Base-by-base conservation (phyloP, 73 alveolate genomes). In the Stentor roeselii region DNA sequence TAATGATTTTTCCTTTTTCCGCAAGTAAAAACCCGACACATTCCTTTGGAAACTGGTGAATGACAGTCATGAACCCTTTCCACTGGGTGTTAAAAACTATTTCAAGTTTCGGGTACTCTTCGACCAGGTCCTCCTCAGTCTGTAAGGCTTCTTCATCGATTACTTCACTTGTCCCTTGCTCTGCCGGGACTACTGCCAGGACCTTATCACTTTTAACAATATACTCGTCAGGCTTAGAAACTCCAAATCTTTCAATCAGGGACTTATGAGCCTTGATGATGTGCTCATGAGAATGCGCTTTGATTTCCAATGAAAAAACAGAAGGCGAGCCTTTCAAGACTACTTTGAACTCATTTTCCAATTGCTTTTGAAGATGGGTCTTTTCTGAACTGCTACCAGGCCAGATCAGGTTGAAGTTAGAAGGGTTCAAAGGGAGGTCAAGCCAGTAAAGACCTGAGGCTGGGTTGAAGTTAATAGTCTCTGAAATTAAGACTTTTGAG, bases 81-180 rank as follows among this genome's bases (percentile, higher is more conserved):
- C 80, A 67, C 80, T 67, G 21, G 14, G 21, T 67, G 34, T 67
- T 40, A 1, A 15, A 67, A 21, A 27, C 34, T 32, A 67, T 67
- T 21, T 67, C 41, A 27, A 67, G 34, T 67, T 67, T 27, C 0
- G 80, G 80, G 41, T 67, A 67, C 34, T 67, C 80, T 67, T 67
- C 80, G 14, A 67, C 21, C 34, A 27, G 27, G 14, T 14, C 21
- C 1, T 21, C 37, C 14, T 67, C 80, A 27, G n/a, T 67, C 37
- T 67, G 41, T 30, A 21, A 36, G 15, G 15, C 74, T 58, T 58
- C 27, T 67, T 67, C 37, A 1, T 67, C 80, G 21, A 21, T 21
- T 21, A 27, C 41, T 67, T 30, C 41, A 1, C 21, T 34, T 67
- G 11, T 32, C 0, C 21, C 50, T 14, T 21, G 42, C 14, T 67